Base-by-base conservation (phyloP, 495 filamentous ascomycete species). In the Xylaria bambusicola region DNA sequence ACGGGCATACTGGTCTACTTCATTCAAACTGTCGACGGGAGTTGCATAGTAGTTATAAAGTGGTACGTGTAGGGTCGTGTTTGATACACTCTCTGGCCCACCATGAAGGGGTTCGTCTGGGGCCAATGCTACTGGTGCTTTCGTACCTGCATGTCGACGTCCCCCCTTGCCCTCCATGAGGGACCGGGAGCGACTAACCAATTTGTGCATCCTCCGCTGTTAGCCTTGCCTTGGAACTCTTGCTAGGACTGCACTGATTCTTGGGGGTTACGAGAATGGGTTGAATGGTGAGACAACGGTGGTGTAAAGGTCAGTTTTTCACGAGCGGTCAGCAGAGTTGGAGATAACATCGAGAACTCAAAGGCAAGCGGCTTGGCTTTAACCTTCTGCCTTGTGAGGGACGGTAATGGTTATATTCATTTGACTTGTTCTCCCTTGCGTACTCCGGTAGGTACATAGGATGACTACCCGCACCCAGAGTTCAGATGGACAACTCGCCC, bases 41-140 rank as follows among this genome's bases (percentile, higher is more conserved):
- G 29, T 58, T 57, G 45, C 58, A 45, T 52, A 51, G 38, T 51
- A 27, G 59, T 59, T 66, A 68, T 64, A 64, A 66, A 58, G 66
- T 40, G 52, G 45, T 40, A 60, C 52, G 60, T 65, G 75, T 74
- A 73, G 61, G 64, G 68, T 59, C 64, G 64, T 62, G 69, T 72
- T 74, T 78, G 77, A 78, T 68, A 80, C 75, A 77, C 46, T 52
- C 64, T 68, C 75, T 71, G 65, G 76, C 70, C 67, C 62, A 41
- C 64, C 62, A 62, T 65, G 67, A 48, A 71, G 64, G 70, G 70
- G 70, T 68, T 63, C 65, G 60, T 61, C 64, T 63, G 72, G 68
- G 64, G 70, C 73, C 67, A 75, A 71, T 73, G 68, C 67, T 51
- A 54, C 58, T 64, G 64, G 67, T 56, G 61, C 68, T 56, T 67